Evolutionary conservation across 2,329 filamentous ascomycete species (phyloP).

Genomic region (Aspergillus sp.): DNA sequence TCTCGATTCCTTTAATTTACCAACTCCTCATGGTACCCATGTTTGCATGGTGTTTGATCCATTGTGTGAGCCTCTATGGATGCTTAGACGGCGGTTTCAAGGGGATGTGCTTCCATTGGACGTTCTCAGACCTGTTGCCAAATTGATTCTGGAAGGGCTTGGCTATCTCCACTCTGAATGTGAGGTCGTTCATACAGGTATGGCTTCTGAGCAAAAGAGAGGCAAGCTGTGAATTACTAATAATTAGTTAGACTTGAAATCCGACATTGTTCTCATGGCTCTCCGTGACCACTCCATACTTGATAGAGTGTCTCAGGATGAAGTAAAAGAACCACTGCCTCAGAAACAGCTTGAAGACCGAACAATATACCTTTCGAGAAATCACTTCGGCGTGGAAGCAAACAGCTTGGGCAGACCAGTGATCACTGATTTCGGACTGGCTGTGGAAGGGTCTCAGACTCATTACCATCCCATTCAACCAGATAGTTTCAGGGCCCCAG

Average conservation of each 20-base stretch:
- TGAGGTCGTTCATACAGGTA: slow-evolving; percentile 44
- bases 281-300: not conserved
- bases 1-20: slow-evolving; percentile 37
- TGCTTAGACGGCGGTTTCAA: slow-evolving; percentile 31
- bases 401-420: not conserved
- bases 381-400: not conserved
- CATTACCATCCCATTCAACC: slow-evolving; percentile 2
- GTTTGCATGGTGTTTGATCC: slow-evolving; percentile 41
- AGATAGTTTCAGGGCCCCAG: not conserved
- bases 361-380: not conserved
- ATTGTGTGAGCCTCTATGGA: slow-evolving; percentile 39
- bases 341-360: not conserved
- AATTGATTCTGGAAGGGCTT: slow-evolving; percentile 41
- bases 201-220: rapidly evolving
- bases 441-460: not conserved
- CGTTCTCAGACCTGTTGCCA: slow-evolving; percentile 33
- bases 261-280: not conserved
- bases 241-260: not conserved
- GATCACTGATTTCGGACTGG: not conserved
- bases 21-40: slow-evolving; percentile 32
- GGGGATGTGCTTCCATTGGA: slow-evolving; percentile 28
- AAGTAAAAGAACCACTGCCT: not conserved
- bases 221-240: slow-evolving; percentile 12
- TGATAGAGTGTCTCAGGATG: not conserved
- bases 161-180: slow-evolving; percentile 45